phyloP scores from a whole-genome alignment of 2,329 filamentous ascomycete genomes.

The Celoporthe dispersa region DNA sequence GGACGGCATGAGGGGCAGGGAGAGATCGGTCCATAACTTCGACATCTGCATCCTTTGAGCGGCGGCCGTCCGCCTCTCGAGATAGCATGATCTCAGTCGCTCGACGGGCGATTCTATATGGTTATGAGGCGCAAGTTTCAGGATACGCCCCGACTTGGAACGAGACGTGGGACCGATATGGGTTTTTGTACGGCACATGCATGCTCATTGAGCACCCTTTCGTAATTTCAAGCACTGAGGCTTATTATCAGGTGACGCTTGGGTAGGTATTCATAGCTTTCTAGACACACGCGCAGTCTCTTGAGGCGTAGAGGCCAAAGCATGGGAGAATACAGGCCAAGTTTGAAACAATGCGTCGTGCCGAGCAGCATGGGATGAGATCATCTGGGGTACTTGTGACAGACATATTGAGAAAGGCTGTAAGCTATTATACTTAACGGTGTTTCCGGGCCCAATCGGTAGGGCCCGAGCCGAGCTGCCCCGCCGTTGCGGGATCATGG shows the following conservation, averaged over 20 bases:
- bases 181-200: background rate
- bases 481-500: background rate
- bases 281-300: background rate
- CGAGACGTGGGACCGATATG: background rate
- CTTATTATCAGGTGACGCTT: background rate
- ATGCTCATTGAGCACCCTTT: background rate
- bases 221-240: too few relatives aligned
- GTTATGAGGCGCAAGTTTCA: background rate
- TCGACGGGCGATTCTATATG: background rate
- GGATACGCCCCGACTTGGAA: background rate
- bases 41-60: background rate
- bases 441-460: slow-evolving; percentile 3
- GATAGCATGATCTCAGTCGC: background rate
- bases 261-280: background rate
- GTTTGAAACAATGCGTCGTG: background rate
- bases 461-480: background rate
- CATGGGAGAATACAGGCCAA: background rate
- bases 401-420: background rate
- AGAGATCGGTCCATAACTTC: background rate
- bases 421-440: too few relatives aligned
- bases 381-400: background rate
- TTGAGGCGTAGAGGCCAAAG: background rate
- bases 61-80: background rate
- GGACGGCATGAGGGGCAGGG: background rate
- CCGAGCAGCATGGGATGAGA: background rate